phyloP scores from a whole-genome alignment of 345 rosid genomes.

The Abelmoschus esculentus region DNA sequence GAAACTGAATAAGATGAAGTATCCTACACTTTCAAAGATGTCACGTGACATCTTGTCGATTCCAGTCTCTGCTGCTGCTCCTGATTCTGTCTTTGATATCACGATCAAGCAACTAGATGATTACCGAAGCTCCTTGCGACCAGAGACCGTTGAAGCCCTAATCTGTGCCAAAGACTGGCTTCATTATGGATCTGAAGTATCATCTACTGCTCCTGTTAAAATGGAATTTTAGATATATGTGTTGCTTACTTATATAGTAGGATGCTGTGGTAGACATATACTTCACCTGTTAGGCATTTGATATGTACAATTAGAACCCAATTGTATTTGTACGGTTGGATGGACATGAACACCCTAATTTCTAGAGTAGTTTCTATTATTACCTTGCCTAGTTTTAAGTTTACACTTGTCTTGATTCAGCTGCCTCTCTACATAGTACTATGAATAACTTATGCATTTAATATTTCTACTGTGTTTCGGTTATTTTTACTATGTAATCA shows the following conservation, averaged over 20 bases:
- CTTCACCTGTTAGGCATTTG: constrained; percentile 3
- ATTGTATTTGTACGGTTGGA: constrained; percentile 11
- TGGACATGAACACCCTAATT: constrained; percentile 13
- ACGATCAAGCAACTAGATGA: constrained; percentile 50
- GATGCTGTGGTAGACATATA: constrained; percentile 2
- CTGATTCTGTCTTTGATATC: constrained; percentile 49
- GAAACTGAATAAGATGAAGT: constrained; percentile 77
- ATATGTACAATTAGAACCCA: constrained; percentile 11
- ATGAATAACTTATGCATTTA: no score
- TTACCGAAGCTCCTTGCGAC: constrained; percentile 65
- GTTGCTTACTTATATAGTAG: constrained; percentile 14
- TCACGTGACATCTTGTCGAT: constrained; percentile 72
- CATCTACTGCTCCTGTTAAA: constrained; percentile 49
- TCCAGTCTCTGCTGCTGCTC: constrained; percentile 51
- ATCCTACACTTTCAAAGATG: constrained; percentile 80
- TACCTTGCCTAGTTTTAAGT: no score
- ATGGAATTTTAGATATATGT: constrained; percentile 38
- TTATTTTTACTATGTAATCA: no score
- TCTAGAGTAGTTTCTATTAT: no score
- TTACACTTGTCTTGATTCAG: no score
- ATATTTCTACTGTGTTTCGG: no score
- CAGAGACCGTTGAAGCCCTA: constrained; percentile 83
- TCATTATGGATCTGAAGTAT: constrained; percentile 31
- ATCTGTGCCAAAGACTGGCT: constrained; percentile 90
- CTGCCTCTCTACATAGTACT: no score